Conservation (phyloP, 805 yeast species). For the Metschnikowia baotianmanensis region DNA sequence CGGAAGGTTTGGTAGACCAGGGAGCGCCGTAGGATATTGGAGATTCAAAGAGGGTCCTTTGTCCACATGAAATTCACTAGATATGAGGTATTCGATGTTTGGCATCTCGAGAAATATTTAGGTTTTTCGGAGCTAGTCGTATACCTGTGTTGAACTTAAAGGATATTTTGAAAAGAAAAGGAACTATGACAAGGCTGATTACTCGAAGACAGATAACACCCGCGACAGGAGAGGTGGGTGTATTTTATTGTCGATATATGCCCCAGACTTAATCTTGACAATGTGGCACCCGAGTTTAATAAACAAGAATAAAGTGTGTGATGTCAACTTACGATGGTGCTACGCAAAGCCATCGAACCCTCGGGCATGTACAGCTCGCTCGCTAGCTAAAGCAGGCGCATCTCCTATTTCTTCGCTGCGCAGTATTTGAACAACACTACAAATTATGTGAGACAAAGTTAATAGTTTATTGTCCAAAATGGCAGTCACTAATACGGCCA, state of each 20-base stretch:
- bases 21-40: constrained; percentile 52
- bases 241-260: too few species aligned
- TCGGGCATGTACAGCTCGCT: constrained; percentile 1
- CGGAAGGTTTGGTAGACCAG: constrained; percentile 35
- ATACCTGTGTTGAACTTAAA: not conserved
- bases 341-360: constrained; percentile 1
- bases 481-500: not conserved
- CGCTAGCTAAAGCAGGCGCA: constrained; percentile 5
- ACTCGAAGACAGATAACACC: not conserved
- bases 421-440: not conserved
- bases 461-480: not conserved
- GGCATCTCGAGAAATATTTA: constrained; percentile 18
- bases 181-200: not conserved
- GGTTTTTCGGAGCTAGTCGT: not conserved
- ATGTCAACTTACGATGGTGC: not conserved
- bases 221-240: too few species aligned
- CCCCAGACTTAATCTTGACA: too few species aligned
- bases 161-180: constrained; percentile 1
- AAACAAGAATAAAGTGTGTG: not conserved
- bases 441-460: not conserved
- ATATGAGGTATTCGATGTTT: constrained; percentile 55
- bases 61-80: constrained; percentile 79
- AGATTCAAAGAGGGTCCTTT: constrained; percentile 65
- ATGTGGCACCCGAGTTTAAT: not conserved
- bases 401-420: too few species aligned